phyloP scores from a whole-genome alignment of 768 basidiomycete species.

The Leucosporidium yakuticum region DNA sequence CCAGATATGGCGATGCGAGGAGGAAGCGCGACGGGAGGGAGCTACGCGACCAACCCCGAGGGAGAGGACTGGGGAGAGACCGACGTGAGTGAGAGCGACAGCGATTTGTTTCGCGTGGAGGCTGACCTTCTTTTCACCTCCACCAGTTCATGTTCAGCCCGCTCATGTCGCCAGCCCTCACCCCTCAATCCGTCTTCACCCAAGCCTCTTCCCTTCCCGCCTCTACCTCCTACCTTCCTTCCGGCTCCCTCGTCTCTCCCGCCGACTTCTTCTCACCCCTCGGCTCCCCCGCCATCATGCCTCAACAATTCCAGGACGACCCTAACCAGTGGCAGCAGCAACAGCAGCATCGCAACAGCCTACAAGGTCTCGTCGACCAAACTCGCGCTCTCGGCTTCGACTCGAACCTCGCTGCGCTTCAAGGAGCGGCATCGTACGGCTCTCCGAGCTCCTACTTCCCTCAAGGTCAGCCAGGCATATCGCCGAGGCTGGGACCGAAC shows the following conservation, averaged over 20 bases:
- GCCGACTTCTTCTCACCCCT: conserved; percentile 36
- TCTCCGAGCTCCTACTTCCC: neutral
- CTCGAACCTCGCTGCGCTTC: conserved; percentile 7
- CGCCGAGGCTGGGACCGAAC: conserved; percentile 15
- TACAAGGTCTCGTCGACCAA: conserved; percentile 33
- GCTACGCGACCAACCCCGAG: conserved; percentile 15
- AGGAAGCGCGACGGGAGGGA: neutral
- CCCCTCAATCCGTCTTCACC: conserved; percentile 38
- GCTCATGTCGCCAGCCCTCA: conserved; percentile 45
- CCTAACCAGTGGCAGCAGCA: neutral
- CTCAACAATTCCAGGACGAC: conserved; percentile 26
- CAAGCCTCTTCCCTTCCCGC: conserved; percentile 32
- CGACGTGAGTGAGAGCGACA: conserved; percentile 1
- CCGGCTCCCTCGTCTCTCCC: conserved; percentile 17
- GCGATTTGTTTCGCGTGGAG: neutral
- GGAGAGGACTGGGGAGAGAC: conserved; percentile 26
- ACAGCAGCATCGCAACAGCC: conserved; percentile 22
- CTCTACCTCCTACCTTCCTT: conserved; percentile 7
- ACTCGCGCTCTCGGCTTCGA: conserved; percentile 18
- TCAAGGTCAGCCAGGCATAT: neutral
- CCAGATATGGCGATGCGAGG: neutral
- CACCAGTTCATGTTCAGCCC: conserved; percentile 43
- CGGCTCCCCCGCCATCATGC: conserved; percentile 35
- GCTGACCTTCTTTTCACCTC: neutral
- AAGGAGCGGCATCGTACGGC: conserved; percentile 6